phyloP scores from a whole-genome alignment of 169 alveolate genomes.

The Eimeria necatrix region DNA sequence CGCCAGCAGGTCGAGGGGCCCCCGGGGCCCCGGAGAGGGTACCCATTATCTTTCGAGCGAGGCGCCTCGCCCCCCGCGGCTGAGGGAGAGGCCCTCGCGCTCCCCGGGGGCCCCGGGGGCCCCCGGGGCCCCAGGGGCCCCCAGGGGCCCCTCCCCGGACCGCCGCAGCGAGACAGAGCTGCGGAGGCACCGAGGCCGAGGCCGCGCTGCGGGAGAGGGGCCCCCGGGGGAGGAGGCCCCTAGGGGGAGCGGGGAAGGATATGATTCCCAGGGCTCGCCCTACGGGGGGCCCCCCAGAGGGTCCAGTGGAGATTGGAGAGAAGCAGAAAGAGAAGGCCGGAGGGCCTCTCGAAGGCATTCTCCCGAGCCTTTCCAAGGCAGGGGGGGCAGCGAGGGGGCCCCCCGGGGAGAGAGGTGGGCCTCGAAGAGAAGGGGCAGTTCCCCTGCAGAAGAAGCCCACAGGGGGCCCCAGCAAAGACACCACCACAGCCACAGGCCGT shows the following conservation, averaged over 20 bases:
- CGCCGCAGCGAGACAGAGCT: not conserved
- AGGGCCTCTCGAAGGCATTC: constrained; percentile 1
- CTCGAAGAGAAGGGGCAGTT: not conserved
- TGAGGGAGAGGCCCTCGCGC: constrained; percentile 64
- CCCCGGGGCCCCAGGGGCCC: constrained; percentile 18
- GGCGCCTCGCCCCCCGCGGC: not conserved
- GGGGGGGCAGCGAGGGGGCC: constrained; percentile 9
- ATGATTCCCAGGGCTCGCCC: not conserved
- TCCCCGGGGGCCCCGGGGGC: constrained; percentile 63
- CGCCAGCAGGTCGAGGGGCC: constrained; percentile 13
- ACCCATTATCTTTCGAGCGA: not conserved
- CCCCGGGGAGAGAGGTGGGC: constrained; percentile 4
- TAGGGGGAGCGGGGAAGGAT: not conserved
- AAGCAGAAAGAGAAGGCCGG: constrained; percentile 1
- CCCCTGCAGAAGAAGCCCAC: not conserved
- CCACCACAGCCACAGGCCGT: not conserved
- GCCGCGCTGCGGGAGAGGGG: not conserved
- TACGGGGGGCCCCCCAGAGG: constrained; percentile 17
- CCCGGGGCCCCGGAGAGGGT: not conserved
- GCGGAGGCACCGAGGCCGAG: constrained; percentile 5
- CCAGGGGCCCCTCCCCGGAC: constrained; percentile 57
- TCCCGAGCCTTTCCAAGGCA: not conserved
- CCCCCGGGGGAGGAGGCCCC: not conserved
- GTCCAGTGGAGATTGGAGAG: constrained; percentile 7
- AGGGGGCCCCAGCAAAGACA: not conserved